Evolutionary conservation across 2,329 filamentous ascomycete genomes (phyloP), one percentile per base, ranked within the genome.

Genomic region (Diplodia scrobiculata): DNA sequence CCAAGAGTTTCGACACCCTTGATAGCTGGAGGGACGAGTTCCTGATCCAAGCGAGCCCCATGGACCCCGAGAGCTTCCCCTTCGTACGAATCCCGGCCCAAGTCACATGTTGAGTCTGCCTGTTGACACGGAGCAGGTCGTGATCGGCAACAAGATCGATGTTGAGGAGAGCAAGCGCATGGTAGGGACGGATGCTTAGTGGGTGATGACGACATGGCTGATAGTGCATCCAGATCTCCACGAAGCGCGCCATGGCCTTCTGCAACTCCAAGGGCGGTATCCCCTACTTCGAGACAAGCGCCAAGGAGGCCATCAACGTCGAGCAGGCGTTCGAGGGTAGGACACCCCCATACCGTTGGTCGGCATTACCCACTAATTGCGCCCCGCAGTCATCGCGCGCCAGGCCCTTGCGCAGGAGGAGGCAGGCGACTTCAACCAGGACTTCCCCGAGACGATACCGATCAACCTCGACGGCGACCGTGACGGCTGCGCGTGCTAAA

Each of bases 1-100:
- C 93, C 69, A 99, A 99, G 87, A 97, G 92, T 79, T 99, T 99
- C 79, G 95, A 99, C 78, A 96, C 94, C 14, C 86, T 99, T 68
- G 95, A 99, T 78, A 97, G 92, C 81, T 99, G 95, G 95, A 86
- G 95, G 74, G 95, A 99, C 76, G 95, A 99, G 79, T 99, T 99
- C 77, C 81, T 99, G 72, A 97, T 99, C 72, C 95, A 99, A 81
- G 95, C 95, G 6, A 97, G 92, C 71, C 95, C 95, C 5, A 89
- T 96, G 75, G 95, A 99, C 73, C 95, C 95, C 1, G 93, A 97
- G 78, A 97, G 91, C 79, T 99, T 99, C 79, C 95, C 95, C 59
- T 99, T 99, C 77, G 95, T 97, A 81, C 79, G 90, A 82, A 51
- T 2, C 11, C n/a, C n/a, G 19, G 29, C 29, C 7, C 58, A 27